phyloP scores from a whole-genome alignment of 805 yeast genomes.

The Teunomyces cretensis region DNA sequence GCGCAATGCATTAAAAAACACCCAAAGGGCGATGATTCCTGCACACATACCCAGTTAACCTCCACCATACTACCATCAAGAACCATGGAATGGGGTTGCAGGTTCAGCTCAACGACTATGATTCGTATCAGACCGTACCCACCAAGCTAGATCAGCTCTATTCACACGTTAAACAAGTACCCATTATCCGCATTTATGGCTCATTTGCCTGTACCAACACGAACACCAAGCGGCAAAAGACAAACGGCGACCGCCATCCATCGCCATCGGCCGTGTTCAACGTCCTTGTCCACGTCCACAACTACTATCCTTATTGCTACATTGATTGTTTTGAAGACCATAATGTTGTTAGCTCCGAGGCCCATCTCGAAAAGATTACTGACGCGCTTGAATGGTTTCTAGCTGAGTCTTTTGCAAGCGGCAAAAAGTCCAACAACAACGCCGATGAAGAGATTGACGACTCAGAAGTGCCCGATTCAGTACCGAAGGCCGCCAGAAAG shows the following conservation, averaged over 20 bases:
- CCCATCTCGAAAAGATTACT: slow-evolving; percentile 40
- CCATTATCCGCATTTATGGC: slow-evolving; percentile 79
- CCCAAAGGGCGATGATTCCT: neutral
- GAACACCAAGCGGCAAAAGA: neutral
- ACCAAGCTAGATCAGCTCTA: slow-evolving; percentile 50
- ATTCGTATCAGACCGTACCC: slow-evolving; percentile 63
- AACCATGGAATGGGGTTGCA: neutral
- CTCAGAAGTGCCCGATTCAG: neutral
- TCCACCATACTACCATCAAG: neutral
- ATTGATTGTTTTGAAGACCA: slow-evolving; percentile 54
- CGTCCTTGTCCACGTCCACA: slow-evolving; percentile 70
- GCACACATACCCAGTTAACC: too few species aligned
- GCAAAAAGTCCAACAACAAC: slow-evolving; percentile 12
- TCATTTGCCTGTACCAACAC: slow-evolving; percentile 50
- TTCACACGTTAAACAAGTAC: slow-evolving; percentile 51
- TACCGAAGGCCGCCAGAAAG: slow-evolving; percentile 18
- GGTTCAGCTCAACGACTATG: slow-evolving; percentile 63
- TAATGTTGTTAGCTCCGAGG: slow-evolving; percentile 13
- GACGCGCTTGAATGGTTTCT: slow-evolving; percentile 45
- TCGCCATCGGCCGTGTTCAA: slow-evolving; percentile 19
- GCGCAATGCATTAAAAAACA: too few species aligned
- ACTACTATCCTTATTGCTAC: slow-evolving; percentile 78
- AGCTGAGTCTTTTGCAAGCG: slow-evolving; percentile 32
- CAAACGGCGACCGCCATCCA: neutral
- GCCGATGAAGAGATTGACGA: slow-evolving; percentile 11